These are phyloP conservation scores for Fusarium verrucosum DNA, from an alignment of 2,329 filamentous ascomycete genomes.

Conservation along the genomic window DNA sequence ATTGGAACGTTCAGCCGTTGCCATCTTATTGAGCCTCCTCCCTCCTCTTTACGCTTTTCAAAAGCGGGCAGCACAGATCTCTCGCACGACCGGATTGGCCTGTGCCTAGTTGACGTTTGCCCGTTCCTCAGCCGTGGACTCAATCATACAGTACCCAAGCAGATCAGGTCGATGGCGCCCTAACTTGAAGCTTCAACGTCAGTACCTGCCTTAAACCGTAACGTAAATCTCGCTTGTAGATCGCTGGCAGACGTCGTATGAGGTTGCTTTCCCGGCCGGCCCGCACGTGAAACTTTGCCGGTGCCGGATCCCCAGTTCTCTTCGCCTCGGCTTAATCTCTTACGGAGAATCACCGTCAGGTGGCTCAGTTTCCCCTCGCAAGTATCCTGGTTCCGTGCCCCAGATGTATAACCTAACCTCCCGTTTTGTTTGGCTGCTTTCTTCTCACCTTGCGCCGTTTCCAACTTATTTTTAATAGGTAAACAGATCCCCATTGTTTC, in stretches of 20 bases:
- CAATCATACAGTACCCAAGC: neutral
- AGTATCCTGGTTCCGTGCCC: constrained; percentile 12
- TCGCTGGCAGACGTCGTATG: constrained; percentile 26
- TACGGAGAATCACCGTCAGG: constrained; percentile 23
- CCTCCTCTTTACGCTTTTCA: constrained; percentile 16
- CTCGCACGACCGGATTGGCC: constrained; percentile 17
- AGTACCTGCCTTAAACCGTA: constrained; percentile 38
- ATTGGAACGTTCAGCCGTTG: constrained; percentile 28
- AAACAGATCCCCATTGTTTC: constrained; percentile 20
- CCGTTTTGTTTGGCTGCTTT: constrained; percentile 8
- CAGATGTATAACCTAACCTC: constrained; percentile 17
- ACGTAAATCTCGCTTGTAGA: constrained; percentile 34
- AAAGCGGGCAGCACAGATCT: constrained; percentile 8
- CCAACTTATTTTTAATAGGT: constrained; percentile 16
- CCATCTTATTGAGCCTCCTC: constrained; percentile 25
- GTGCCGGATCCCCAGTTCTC: constrained; percentile 22
- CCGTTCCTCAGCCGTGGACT: neutral
- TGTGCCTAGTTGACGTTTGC: constrained; percentile 7
- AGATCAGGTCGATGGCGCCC: constrained; percentile 11
- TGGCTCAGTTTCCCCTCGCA: constrained; percentile 29
- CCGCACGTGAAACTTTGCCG: constrained; percentile 40
- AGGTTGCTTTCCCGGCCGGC: constrained; percentile 31
- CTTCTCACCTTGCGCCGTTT: constrained; percentile 11
- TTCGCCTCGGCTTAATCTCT: constrained; percentile 41
- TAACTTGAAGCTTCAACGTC: constrained; percentile 16